These are phyloP conservation scores for Dactylis glomerata DNA, from an alignment of 176 grass and related monocot species.

Conservation along the genomic window DNA sequence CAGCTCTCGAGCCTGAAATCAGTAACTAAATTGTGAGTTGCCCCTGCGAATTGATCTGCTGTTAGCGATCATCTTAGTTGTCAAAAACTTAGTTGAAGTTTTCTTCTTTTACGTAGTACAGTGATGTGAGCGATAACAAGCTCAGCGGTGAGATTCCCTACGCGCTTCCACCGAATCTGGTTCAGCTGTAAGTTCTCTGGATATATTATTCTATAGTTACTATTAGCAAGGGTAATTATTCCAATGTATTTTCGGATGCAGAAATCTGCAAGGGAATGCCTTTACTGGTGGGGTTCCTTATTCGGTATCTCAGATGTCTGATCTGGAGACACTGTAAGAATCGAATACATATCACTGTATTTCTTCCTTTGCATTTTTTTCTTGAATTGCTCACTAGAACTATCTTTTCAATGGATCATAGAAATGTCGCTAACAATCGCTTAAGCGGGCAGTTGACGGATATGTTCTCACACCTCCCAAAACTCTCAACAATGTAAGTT, in stretches of 20 bases:
- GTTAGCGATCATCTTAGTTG: constrained; percentile 26
- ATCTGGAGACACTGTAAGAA: constrained; percentile 80
- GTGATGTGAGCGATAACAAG: constrained; percentile 94
- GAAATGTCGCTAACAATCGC: constrained; percentile 77
- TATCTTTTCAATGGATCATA: constrained; percentile 27
- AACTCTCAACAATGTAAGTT: constrained; percentile 77
- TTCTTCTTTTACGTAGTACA: constrained; percentile 74
- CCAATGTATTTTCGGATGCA: constrained; percentile 21
- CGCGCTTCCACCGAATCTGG: constrained; percentile 82
- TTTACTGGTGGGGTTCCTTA: constrained; percentile 78
- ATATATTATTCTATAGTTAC: too few relatives aligned
- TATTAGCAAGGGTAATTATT: constrained; percentile 16
- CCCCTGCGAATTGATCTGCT: constrained; percentile 19
- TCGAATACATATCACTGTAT: background rate
- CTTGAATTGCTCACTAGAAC: background rate
- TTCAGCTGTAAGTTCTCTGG: constrained; percentile 66
- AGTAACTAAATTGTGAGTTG: constrained; percentile 96
- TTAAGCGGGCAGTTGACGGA: constrained; percentile 83
- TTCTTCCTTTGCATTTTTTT: background rate
- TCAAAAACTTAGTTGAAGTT: constrained; percentile 73
- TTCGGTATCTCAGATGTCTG: constrained; percentile 88
- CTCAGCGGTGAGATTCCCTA: constrained; percentile 80
- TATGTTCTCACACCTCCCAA: constrained; percentile 76
- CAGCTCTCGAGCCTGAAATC: constrained; percentile 80
- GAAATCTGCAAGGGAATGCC: constrained; percentile 76